Evolutionary conservation across 345 rosid genomes (phyloP).

Genomic region (Eutrema yunnanense): DNA sequence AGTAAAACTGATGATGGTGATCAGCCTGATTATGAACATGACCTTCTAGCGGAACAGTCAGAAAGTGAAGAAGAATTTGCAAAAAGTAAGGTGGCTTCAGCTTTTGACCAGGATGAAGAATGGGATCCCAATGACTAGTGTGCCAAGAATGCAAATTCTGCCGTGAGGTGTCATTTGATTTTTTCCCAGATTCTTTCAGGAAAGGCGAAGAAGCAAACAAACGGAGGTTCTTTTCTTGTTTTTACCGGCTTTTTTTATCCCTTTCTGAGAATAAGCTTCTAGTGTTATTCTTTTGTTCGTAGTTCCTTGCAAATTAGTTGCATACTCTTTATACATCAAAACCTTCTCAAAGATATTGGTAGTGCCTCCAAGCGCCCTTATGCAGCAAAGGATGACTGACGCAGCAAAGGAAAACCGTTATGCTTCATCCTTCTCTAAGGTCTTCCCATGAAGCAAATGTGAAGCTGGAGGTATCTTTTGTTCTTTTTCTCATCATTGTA

Average conservation of each 20-base stretch:
- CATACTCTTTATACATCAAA: conserved; percentile 24
- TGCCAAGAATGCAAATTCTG: conserved; percentile 1
- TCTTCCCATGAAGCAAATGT: conserved; percentile 18
- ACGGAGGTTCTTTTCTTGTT: conserved; percentile 29
- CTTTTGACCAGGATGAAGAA: conserved; percentile 75
- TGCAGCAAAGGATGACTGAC: conserved; percentile 4
- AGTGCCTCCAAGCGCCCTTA: conserved; percentile 11
- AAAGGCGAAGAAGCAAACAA: conserved; percentile 28
- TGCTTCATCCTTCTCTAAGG: conserved; percentile 18
- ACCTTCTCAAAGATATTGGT: conserved; percentile 25
- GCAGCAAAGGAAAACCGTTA: neutral
- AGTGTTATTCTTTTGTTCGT: conserved; percentile 40
- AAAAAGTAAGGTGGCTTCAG: conserved; percentile 39
- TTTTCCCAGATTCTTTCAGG: conserved; percentile 26
- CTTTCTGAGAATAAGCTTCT: conserved; percentile 37
- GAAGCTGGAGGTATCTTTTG: conserved; percentile 27
- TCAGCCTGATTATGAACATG: conserved; percentile 52
- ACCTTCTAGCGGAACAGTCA: conserved; percentile 36
- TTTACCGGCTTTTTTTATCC: conserved; percentile 18
- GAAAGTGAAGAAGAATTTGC: conserved; percentile 46
- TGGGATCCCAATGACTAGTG: conserved; percentile 94
- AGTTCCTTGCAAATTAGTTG: conserved; percentile 28
- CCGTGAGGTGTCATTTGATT: conserved; percentile 19
- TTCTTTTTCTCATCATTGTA: conserved; percentile 27
- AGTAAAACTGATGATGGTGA: conserved; percentile 43